Conservation (phyloP, 805 yeast genomes). For the Jamesozyma piceae region DNA sequence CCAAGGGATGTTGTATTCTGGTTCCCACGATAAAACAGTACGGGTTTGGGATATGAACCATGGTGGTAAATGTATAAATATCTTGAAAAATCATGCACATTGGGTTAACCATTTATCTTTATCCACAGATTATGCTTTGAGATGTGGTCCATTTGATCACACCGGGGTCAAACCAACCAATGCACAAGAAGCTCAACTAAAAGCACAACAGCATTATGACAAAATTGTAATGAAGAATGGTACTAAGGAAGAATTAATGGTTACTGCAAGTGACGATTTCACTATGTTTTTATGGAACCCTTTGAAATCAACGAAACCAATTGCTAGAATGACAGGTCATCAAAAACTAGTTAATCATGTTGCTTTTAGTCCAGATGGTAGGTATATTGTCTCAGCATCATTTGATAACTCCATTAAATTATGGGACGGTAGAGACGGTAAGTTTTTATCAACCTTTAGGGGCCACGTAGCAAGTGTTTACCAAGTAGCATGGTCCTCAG, state of each 20-base stretch:
- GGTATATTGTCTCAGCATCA: slow-evolving; percentile 81
- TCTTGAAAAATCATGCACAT: slow-evolving; percentile 84
- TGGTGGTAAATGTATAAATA: slow-evolving; percentile 68
- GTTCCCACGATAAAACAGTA: slow-evolving; percentile 90
- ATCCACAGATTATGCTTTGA: slow-evolving; percentile 78
- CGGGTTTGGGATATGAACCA: slow-evolving; percentile 77
- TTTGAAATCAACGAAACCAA: slow-evolving; percentile 63
- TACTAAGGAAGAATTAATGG: slow-evolving; percentile 72
- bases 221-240: slow-evolving; percentile 49
- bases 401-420: slow-evolving; percentile 91
- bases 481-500: slow-evolving; percentile 97
- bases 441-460: slow-evolving; percentile 78
- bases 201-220: slow-evolving; percentile 45
- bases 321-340: slow-evolving; percentile 94
- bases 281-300: slow-evolving; percentile 99
- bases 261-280: slow-evolving; percentile 93
- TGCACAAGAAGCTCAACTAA: slow-evolving; percentile 39
- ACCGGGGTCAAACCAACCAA: slow-evolving; percentile 38
- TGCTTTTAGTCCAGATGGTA: slow-evolving; percentile 90
- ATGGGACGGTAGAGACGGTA: slow-evolving; percentile 94
- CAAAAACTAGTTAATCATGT: slow-evolving; percentile 95
- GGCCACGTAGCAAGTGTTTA: slow-evolving; percentile 98
- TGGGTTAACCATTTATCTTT: slow-evolving; percentile 94
- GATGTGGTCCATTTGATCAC: slow-evolving; percentile 86
- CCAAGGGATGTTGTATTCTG: slow-evolving; percentile 68